Percentiles rank a stretch among this genome's conserved stretches.
Conservation (phyloP, 2,329 filamentous ascomycete genomes). For the Chlorencoelia australis region DNA sequence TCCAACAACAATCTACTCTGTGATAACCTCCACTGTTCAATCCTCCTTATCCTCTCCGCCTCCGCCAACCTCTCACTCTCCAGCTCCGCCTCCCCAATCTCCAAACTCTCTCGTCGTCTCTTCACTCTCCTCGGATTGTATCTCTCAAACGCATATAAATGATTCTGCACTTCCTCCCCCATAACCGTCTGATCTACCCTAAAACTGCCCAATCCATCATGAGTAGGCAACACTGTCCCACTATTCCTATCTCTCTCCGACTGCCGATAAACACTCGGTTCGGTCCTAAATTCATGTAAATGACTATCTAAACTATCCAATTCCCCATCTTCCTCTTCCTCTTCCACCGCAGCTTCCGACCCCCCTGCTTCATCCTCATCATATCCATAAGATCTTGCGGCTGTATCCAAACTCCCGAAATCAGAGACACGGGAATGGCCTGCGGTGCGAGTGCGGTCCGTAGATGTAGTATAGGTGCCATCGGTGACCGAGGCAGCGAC, state of each 20-base stretch:
- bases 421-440: slow-evolving; percentile 70
- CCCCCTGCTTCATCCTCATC: slow-evolving; percentile 46
- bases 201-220: slow-evolving; percentile 89
- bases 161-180: slow-evolving; percentile 59
- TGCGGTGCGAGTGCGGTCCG: slow-evolving; percentile 52
- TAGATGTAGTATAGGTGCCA: slow-evolving; percentile 57
- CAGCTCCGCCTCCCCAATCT: slow-evolving; percentile 39
- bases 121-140: slow-evolving; percentile 64
- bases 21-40: slow-evolving; percentile 86
- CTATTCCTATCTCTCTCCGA: slow-evolving; percentile 12
- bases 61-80: slow-evolving; percentile 50
- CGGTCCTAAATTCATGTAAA: slow-evolving; percentile 73
- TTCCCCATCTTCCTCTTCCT: slow-evolving; percentile 61
- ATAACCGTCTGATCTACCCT: slow-evolving; percentile 47
- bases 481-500: slow-evolving; percentile 56
- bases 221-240: slow-evolving; percentile 67
- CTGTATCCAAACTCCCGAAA: slow-evolving; percentile 66
- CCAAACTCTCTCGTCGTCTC: slow-evolving; percentile 42
- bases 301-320: slow-evolving; percentile 91
- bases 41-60: slow-evolving; percentile 67
- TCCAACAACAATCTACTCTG: slow-evolving; percentile 79
- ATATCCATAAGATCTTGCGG: slow-evolving; percentile 48
- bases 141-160: slow-evolving; percentile 80
- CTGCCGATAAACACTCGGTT: slow-evolving; percentile 28
- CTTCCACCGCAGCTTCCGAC: slow-evolving; percentile 48